These are phyloP conservation scores for Globisporangium spiculum DNA, from an alignment of 352 stramenopile genomes.

Conservation along the genomic window DNA sequence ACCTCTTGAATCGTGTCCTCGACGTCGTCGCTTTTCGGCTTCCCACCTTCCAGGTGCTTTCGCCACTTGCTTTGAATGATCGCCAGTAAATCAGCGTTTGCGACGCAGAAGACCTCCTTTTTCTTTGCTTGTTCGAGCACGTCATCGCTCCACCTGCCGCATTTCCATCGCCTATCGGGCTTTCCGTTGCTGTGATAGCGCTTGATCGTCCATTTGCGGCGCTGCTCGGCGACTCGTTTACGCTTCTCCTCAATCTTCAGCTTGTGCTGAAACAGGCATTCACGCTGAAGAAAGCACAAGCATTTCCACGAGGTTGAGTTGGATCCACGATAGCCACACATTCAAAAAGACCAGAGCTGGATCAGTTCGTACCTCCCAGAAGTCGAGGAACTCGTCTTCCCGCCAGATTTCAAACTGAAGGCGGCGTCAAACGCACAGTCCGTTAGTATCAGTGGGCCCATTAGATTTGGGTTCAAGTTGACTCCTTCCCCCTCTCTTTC, in stretches of 20 bases:
- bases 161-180: constrained; percentile 49
- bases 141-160: constrained; percentile 38
- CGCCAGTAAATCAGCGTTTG: constrained; percentile 46
- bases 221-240: constrained; percentile 45
- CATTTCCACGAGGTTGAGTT: background rate
- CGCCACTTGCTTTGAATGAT: constrained; percentile 55
- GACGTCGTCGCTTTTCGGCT: constrained; percentile 19
- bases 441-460: background rate
- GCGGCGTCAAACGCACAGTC: background rate
- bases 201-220: constrained; percentile 47
- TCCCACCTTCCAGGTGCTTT: constrained; percentile 22
- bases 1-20: constrained; percentile 30
- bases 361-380: constrained; percentile 56
- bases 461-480: background rate
- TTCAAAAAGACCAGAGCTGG: background rate
- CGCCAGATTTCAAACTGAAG: constrained; percentile 65
- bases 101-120: constrained; percentile 48
- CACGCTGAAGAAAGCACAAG: constrained; percentile 31
- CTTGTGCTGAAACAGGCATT: constrained; percentile 50
- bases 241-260: constrained; percentile 29
- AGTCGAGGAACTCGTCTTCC: constrained; percentile 79
- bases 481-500: background rate
- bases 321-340: background rate
- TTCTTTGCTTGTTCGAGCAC: constrained; percentile 50
- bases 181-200: constrained; percentile 59